A percentile compares a stretch with the other conserved stretches of the same genome.
phyloP scores from a whole-genome alignment of 129 eudicot species.

The Centaurea solstitialis region DNA sequence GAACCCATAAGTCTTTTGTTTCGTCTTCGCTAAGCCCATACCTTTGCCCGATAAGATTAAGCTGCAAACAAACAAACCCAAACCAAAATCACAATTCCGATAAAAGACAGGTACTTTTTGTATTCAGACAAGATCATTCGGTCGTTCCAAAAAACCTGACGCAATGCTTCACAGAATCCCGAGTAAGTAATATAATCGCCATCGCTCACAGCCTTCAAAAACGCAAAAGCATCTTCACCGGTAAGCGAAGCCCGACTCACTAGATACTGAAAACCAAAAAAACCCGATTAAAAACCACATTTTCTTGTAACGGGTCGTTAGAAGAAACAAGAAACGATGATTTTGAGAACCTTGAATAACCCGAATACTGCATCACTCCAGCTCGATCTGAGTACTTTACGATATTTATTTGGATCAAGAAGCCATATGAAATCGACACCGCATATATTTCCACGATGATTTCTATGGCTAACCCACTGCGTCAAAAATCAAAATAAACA shows the following conservation, averaged over 20 bases:
- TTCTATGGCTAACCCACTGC: conserved; percentile 99
- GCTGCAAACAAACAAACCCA: conserved; percentile 46
- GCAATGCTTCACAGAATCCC: conserved; percentile 80
- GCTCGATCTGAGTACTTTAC: conserved; percentile 78
- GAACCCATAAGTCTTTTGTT: conserved; percentile 82
- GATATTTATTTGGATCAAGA: conserved; percentile 87
- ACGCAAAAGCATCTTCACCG: conserved; percentile 74
- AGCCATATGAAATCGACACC: conserved; percentile 99
- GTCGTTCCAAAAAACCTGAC: conserved; percentile 52
- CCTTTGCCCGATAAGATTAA: conserved; percentile 65
- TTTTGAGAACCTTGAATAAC: conserved; percentile 73
- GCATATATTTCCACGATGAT: conserved; percentile 96
- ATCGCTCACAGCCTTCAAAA: conserved; percentile 69
- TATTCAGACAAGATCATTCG: not conserved
- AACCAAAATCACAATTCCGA: not conserved
- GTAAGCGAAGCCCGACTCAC: conserved; percentile 79
- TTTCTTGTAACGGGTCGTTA: not conserved
- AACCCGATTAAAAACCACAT: conserved; percentile 2
- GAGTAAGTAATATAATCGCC: conserved; percentile 78
- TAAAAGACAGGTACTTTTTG: not conserved
- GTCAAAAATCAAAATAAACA: not conserved
- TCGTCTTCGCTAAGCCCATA: conserved; percentile 75
- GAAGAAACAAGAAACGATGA: conserved; percentile 2
- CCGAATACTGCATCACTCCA: conserved; percentile 96
- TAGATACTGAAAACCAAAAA: conserved; percentile 63